These are phyloP conservation scores for Lumnitzera racemosa DNA, from an alignment of 345 rosid species.

Conservation along the genomic window DNA sequence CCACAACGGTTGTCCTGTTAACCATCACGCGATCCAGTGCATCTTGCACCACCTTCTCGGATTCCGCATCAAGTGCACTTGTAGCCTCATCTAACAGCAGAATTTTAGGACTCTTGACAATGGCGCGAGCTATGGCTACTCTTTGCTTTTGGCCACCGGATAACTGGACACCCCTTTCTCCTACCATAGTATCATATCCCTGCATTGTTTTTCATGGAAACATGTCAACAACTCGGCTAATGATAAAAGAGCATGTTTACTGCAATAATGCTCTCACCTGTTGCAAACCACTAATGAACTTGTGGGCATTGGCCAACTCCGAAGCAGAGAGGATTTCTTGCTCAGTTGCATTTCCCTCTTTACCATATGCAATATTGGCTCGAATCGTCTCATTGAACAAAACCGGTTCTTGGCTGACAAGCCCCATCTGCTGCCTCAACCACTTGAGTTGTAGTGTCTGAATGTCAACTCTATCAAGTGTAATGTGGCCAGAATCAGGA, in stretches of 20 bases:
- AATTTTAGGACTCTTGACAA: conserved; percentile 36
- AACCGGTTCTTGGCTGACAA: conserved; percentile 77
- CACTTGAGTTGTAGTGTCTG: conserved; percentile 52
- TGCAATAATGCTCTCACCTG: conserved; percentile 26
- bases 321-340: conserved; percentile 62
- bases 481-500: conserved; percentile 66
- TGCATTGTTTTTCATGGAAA: conserved; percentile 10
- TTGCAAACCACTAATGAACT: conserved; percentile 64
- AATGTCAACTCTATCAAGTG: conserved; percentile 65
- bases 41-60: conserved; percentile 45
- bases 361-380: conserved; percentile 77
- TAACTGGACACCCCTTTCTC: conserved; percentile 48
- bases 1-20: conserved; percentile 39
- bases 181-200: conserved; percentile 55
- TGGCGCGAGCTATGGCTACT: conserved; percentile 51
- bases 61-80: conserved; percentile 55
- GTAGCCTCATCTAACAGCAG: conserved; percentile 57
- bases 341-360: conserved; percentile 59
- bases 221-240: neutral
- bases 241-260: neutral
- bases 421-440: conserved; percentile 75
- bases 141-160: conserved; percentile 60
- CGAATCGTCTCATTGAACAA: conserved; percentile 67
- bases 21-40: conserved; percentile 43
- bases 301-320: conserved; percentile 71